phyloP scores from a whole-genome alignment of 495 filamentous ascomycete genomes.

The Aspergillus leporis region DNA sequence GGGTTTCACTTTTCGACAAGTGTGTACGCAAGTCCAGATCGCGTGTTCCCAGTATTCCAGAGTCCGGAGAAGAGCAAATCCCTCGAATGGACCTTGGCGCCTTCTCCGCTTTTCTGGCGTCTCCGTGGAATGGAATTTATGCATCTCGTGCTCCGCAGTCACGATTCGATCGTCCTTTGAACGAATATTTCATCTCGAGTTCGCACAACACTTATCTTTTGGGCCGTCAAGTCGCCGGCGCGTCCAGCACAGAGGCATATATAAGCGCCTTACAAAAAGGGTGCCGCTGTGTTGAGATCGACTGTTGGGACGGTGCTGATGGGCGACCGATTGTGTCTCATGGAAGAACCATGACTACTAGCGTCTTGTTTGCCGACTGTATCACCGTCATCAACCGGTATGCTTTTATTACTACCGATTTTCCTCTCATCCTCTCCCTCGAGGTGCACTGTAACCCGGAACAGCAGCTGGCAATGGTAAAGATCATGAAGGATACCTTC shows the following conservation, averaged over 20 bases:
- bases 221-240: constrained; percentile 83
- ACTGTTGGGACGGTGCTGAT: constrained; percentile 94
- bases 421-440: constrained; percentile 89
- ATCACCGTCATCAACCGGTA: constrained; percentile 92
- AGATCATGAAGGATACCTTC: constrained; percentile 83
- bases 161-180: constrained; percentile 77
- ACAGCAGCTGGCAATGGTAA: constrained; percentile 86
- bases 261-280: constrained; percentile 84
- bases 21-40: constrained; percentile 65
- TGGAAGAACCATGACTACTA: constrained; percentile 82
- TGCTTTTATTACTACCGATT: constrained; percentile 77
- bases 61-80: constrained; percentile 35
- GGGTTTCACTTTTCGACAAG: constrained; percentile 73
- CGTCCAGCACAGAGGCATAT: constrained; percentile 92
- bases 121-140: constrained; percentile 63
- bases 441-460: constrained; percentile 87
- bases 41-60: constrained; percentile 45
- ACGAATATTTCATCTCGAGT: constrained; percentile 98
- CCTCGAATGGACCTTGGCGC: constrained; percentile 70
- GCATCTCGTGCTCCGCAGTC: constrained; percentile 56
- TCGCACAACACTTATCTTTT: constrained; percentile 97
- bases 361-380: constrained; percentile 83
- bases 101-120: constrained; percentile 76
- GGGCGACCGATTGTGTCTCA: constrained; percentile 86
- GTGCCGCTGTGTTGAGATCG: constrained; percentile 94